Evolutionary conservation across 371 early-diverging fungal genomes (phyloP).

Genomic region (Cokeromyces recurvatus): DNA sequence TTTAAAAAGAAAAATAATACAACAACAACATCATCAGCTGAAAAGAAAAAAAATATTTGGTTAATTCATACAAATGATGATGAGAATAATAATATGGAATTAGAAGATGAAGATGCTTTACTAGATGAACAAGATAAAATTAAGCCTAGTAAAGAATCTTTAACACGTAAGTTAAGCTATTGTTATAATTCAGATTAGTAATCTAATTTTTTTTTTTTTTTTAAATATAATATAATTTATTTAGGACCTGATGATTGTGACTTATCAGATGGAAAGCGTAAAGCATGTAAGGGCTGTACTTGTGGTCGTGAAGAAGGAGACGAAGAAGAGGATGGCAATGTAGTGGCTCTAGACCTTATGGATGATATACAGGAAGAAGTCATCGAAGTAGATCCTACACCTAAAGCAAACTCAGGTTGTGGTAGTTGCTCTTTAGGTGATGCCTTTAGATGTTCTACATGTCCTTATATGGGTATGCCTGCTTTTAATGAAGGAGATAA

Average conservation of each 20-base stretch:
- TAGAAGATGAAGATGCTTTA: neutral
- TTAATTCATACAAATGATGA: too few species aligned
- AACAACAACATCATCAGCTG: too few species aligned
- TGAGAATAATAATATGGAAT: neutral
- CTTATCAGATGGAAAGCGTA: constrained; percentile 64
- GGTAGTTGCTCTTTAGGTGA: constrained; percentile 95
- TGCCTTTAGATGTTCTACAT: constrained; percentile 96
- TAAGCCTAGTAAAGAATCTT: too few species aligned
- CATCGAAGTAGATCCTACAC: constrained; percentile 50
- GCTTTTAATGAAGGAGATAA: constrained; percentile 98
- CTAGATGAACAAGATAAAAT: neutral
- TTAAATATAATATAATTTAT: too few species aligned
- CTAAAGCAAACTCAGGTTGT: constrained; percentile 48
- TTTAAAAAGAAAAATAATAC: too few species aligned
- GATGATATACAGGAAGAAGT: constrained; percentile 39
- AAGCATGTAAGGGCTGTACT: constrained; percentile 95
- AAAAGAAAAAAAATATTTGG: constrained; percentile 10
- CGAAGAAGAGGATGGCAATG: constrained; percentile 45
- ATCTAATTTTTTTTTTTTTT: too few species aligned
- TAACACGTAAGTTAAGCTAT: too few species aligned
- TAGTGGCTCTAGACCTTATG: constrained; percentile 63
- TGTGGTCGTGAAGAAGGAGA: constrained; percentile 87
- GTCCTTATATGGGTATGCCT: constrained; percentile 98
- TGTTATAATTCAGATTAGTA: neutral
- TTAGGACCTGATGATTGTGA: constrained; percentile 58